phyloP scores from a whole-genome alignment of 306 rosid species.

The Gleditsia sinensis region DNA sequence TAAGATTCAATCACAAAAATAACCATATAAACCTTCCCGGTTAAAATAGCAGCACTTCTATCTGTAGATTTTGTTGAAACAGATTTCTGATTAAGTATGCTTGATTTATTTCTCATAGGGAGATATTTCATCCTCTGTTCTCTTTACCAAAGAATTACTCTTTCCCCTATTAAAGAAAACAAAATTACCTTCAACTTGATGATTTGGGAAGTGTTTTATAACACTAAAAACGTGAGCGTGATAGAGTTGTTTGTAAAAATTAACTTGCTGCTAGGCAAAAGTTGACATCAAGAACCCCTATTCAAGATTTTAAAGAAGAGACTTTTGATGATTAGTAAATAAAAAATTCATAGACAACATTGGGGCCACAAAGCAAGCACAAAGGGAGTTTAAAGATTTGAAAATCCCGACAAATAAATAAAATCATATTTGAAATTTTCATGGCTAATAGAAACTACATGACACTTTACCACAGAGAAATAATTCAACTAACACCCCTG shows the following conservation, averaged over 20 bases:
- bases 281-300: background rate
- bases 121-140: background rate
- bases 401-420: background rate
- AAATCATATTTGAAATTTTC: background rate
- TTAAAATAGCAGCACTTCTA: background rate
- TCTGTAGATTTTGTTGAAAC: background rate
- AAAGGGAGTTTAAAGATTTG: background rate
- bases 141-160: background rate
- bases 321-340: background rate
- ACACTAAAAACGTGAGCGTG: background rate
- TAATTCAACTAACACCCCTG: background rate
- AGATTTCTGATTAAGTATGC: background rate
- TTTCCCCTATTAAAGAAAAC: background rate
- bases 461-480: background rate
- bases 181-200: background rate
- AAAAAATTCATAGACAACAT: background rate
- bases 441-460: background rate
- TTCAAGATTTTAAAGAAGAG: background rate
- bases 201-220: background rate
- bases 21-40: background rate
- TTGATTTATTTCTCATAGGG: constrained; percentile 1
- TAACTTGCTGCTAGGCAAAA: background rate
- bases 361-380: background rate
- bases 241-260: background rate
- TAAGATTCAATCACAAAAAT: background rate